Conservation (phyloP, 108 stramenopile genomes). For the Nitzschia sp. region DNA sequence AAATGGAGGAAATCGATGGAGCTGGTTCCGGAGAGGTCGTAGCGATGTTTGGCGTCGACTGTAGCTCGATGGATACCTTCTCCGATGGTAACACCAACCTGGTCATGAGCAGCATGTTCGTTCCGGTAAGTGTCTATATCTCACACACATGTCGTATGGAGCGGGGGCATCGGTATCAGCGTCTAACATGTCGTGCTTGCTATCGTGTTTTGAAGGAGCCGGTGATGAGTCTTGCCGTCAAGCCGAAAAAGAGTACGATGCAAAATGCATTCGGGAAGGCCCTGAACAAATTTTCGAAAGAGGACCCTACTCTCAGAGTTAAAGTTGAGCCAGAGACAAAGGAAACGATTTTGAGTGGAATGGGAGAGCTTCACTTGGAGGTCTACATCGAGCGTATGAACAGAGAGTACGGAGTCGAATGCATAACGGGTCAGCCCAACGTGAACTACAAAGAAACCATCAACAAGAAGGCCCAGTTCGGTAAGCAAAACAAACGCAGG, state of each 20-base stretch:
- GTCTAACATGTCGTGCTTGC: background rate
- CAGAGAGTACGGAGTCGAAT: constrained; percentile 96
- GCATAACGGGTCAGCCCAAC: constrained; percentile 89
- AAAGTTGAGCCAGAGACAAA: constrained; percentile 92
- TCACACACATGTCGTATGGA: no score
- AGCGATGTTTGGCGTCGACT: constrained; percentile 99
- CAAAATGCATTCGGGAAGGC: constrained; percentile 93
- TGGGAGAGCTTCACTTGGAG: constrained; percentile 99
- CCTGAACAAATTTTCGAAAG: constrained; percentile 94
- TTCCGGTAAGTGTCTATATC: constrained; percentile 58
- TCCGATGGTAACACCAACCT: constrained; percentile 86
- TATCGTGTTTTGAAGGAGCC: constrained; percentile 67
- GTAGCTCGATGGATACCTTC: constrained; percentile 98
- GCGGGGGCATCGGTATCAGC: no score
- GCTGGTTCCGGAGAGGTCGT: constrained; percentile 97
- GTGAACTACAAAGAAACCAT: constrained; percentile 99
- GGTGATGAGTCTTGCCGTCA: constrained; percentile 96
- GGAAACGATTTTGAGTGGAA: constrained; percentile 98
- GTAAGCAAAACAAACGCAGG: no score
- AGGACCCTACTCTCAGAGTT: constrained; percentile 98
- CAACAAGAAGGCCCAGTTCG: constrained; percentile 76
- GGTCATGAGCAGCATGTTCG: constrained; percentile 96
- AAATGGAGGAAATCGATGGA: constrained; percentile 98
- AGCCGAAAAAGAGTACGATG: constrained; percentile 84
- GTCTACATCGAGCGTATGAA: constrained; percentile 99